phyloP scores from a whole-genome alignment of 169 alveolate species.

The Plasmodium knowlesi region DNA sequence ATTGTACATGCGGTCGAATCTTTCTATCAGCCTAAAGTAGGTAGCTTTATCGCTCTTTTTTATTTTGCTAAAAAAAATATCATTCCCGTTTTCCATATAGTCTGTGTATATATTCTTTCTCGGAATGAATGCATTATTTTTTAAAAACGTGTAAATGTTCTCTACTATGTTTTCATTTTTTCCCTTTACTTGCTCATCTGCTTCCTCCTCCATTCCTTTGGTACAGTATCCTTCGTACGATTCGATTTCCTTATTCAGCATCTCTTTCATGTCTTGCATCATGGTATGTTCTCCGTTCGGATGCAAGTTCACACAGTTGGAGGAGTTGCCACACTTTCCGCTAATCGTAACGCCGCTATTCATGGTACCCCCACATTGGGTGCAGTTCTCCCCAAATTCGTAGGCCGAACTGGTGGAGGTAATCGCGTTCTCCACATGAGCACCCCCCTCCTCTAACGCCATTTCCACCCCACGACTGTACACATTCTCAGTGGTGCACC shows the following conservation, averaged over 20 bases:
- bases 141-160: conserved; percentile 35
- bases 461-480: neutral
- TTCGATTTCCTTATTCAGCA: conserved; percentile 40
- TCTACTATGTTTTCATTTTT: conserved; percentile 24
- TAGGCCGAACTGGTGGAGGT: neutral
- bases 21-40: conserved; percentile 55
- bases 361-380: neutral
- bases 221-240: neutral
- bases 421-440: neutral
- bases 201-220: conserved; percentile 4
- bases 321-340: neutral
- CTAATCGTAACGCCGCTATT: neutral
- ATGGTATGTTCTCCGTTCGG: neutral
- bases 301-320: neutral
- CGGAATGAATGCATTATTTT: conserved; percentile 60
- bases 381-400: neutral
- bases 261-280: conserved; percentile 38
- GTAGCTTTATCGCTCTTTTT: conserved; percentile 56
- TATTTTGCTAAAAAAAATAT: conserved; percentile 52
- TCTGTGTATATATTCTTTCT: conserved; percentile 62
- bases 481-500: neutral
- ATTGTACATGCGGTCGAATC: conserved; percentile 69
- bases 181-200: neutral
- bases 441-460: neutral
- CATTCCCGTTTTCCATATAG: conserved; percentile 73